phyloP scores from a whole-genome alignment of 2,329 filamentous ascomycete species.

The Fusarium stilboides region DNA sequence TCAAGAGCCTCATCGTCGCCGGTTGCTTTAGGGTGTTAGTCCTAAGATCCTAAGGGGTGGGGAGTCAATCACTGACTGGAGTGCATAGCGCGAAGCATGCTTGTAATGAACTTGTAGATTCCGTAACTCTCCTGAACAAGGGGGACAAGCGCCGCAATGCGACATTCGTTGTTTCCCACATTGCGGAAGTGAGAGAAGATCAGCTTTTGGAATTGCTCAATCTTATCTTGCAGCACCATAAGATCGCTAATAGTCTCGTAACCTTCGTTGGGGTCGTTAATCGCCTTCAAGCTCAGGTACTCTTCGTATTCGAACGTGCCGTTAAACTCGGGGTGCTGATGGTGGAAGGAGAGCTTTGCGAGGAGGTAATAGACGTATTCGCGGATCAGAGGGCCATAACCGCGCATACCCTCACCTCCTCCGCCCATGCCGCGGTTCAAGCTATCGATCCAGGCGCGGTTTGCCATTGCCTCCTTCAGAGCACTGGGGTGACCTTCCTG shows the following conservation, averaged over 20 bases:
- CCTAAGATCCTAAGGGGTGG: conserved; percentile 8
- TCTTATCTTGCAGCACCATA: conserved; percentile 97
- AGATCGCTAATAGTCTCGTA: conserved; percentile 97
- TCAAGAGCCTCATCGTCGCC: conserved; percentile 94
- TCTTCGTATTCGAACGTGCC: conserved; percentile 99
- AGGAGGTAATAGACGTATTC: conserved; percentile 98
- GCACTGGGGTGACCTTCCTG: conserved; percentile 95
- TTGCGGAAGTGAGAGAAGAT: conserved; percentile 97
- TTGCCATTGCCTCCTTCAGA: conserved; percentile 88
- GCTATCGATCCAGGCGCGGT: conserved; percentile 93
- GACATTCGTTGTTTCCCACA: conserved; percentile 94
- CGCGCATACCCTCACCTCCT: conserved; percentile 87
- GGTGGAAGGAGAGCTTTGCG: conserved; percentile 95
- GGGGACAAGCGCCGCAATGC: conserved; percentile 93
- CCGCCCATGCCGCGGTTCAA: conserved; percentile 86
- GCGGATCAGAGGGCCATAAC: conserved; percentile 91
- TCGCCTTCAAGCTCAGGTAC: conserved; percentile 97
- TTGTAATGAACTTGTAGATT: conserved; percentile 99
- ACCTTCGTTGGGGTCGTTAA: conserved; percentile 98
- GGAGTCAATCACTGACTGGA: conserved; percentile 73
- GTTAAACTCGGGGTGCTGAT: conserved; percentile 98
- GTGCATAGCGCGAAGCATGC: conserved; percentile 99
- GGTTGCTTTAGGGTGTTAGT: conserved; percentile 71
- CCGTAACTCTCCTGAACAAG: conserved; percentile 98
- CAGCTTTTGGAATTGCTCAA: conserved; percentile 97